These are phyloP conservation scores for Lolium rigidum DNA, from an alignment of 176 grass and related monocot species.

Conservation along the genomic window DNA sequence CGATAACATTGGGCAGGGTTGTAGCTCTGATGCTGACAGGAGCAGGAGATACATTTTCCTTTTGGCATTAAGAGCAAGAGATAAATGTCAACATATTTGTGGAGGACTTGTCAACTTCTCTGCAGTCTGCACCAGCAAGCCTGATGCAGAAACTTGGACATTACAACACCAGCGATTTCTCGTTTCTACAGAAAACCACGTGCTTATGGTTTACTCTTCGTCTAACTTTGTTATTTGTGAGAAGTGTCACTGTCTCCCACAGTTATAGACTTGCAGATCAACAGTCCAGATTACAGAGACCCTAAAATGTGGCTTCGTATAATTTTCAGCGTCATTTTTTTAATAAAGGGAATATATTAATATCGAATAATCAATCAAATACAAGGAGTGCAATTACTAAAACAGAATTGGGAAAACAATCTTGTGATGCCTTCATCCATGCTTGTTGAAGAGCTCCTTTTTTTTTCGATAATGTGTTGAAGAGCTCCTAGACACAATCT, in stretches of 20 bases:
- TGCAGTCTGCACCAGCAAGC: neutral
- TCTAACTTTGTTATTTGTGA: neutral
- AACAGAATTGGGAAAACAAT: no score
- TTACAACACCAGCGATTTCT: neutral
- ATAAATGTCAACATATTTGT: neutral
- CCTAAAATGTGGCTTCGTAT: neutral
- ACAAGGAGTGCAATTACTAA: no score
- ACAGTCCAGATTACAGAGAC: neutral
- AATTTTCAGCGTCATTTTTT: neutral
- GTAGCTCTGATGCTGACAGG: conserved; percentile 40
- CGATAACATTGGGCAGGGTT: conserved; percentile 14
- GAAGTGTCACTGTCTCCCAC: neutral
- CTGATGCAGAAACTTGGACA: conserved; percentile 7
- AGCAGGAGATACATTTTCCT: conserved; percentile 23
- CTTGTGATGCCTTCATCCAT: no score
- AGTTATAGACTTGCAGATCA: neutral
- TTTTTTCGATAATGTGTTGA: no score
- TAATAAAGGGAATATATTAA: no score
- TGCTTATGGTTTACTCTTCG: neutral
- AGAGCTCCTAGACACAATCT: no score
- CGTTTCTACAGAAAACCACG: neutral
- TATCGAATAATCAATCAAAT: no score
- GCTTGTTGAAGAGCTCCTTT: no score
- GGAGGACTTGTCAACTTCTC: conserved; percentile 14
- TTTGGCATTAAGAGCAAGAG: no score